Percentiles rank a stretch among this genome's conserved stretches.
These are phyloP conservation scores for Ganoderma leucocontextum DNA, from an alignment of 1,284 basidiomycete genomes.

Conservation along the genomic window DNA sequence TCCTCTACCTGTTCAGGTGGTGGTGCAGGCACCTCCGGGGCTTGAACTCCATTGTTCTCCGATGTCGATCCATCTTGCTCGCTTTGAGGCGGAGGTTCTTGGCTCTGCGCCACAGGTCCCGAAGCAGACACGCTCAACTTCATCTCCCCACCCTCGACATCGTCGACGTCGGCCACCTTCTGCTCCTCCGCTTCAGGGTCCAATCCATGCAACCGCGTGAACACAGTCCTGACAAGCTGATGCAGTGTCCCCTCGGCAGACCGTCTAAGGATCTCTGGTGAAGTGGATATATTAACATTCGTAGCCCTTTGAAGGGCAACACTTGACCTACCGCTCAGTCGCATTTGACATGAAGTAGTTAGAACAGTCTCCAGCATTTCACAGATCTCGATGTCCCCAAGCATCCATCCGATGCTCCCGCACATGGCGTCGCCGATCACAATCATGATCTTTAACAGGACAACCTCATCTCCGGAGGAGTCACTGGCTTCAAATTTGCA, in stretches of 20 bases:
- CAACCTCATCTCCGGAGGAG: constrained; percentile 95
- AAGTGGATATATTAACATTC: constrained; percentile 28
- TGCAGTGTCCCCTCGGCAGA: constrained; percentile 98
- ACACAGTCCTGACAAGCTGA: constrained; percentile 84
- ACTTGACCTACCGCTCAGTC: constrained; percentile 81
- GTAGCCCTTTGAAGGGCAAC: constrained; percentile 7
- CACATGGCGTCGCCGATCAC: constrained; percentile 90
- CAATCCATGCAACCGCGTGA: constrained; percentile 75
- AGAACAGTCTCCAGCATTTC: constrained; percentile 98
- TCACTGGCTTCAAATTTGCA: constrained; percentile 99
- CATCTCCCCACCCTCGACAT: constrained; percentile 62
- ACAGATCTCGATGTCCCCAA: constrained; percentile 95
- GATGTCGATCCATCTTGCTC: constrained; percentile 5
- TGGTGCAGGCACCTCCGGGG: neutral
- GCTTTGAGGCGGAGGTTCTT: constrained; percentile 5
- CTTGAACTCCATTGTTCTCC: neutral
- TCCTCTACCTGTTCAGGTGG: constrained; percentile 11
- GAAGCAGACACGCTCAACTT: constrained; percentile 59
- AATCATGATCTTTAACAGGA: constrained; percentile 90
- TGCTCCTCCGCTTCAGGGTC: constrained; percentile 74
- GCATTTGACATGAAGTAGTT: constrained; percentile 97
- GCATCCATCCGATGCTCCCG: constrained; percentile 66
- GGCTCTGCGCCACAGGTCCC: neutral
- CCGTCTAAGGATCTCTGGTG: constrained; percentile 84
- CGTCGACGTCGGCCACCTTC: constrained; percentile 60